phyloP scores from a whole-genome alignment of 169 alveolate genomes.

The Cryptosporidium ubiquitum region DNA sequence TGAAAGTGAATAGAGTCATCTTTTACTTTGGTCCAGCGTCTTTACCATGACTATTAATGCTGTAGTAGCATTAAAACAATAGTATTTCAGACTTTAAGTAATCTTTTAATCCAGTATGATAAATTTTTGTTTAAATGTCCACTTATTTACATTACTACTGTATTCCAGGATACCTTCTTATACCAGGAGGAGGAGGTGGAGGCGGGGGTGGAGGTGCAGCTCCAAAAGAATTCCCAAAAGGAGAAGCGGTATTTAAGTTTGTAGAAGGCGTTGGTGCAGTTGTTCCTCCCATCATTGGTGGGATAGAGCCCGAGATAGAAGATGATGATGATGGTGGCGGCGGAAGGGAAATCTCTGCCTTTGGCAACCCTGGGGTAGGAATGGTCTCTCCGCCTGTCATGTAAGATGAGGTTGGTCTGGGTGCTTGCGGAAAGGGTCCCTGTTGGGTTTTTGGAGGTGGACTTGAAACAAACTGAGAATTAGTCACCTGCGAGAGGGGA shows the following conservation, averaged over 20 bases:
- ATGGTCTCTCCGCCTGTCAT: neutral
- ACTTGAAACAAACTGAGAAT: neutral
- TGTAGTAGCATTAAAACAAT: no score
- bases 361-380: neutral
- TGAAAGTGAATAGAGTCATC: neutral
- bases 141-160: neutral
- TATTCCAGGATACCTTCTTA: conserved; percentile 52
- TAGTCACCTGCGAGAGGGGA: neutral
- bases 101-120: neutral
- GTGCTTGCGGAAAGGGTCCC: conserved; percentile 8
- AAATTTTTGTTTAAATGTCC: neutral
- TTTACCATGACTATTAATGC: neutral
- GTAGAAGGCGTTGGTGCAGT: neutral
- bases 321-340: conserved; percentile 28
- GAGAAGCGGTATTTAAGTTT: neutral
- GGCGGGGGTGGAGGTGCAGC: conserved; percentile 37
- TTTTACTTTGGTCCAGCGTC: neutral
- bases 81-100: no score
- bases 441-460: conserved; percentile 14
- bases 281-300: neutral
- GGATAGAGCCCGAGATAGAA: neutral
- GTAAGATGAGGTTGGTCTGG: conserved; percentile 8
- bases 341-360: conserved; percentile 5
- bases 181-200: conserved; percentile 59
- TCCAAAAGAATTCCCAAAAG: neutral